Percentiles rank a stretch among this genome's conserved stretches.
Conservation (phyloP, 768 basidiomycete genomes). For the Tubosaeta brunneosetosa region DNA sequence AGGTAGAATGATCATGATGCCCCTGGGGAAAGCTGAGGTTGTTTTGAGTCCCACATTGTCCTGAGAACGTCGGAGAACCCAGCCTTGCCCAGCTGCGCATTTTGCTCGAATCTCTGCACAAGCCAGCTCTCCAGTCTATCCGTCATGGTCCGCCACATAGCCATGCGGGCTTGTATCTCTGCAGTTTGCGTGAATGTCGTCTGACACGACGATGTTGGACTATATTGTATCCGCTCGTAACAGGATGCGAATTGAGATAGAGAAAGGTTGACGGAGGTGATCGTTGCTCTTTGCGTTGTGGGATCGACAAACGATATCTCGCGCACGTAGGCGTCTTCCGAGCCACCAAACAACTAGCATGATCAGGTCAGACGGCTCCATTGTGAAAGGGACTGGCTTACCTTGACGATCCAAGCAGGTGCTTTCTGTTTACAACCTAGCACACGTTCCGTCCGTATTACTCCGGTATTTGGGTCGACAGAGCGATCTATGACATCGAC, state of each 20-base stretch:
- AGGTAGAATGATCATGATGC: conserved; percentile 22
- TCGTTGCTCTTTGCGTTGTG: conserved; percentile 68
- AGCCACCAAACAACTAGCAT: conserved; percentile 78
- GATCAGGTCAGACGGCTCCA: conserved; percentile 5
- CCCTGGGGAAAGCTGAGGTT: conserved; percentile 37
- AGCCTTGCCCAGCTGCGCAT: conserved; percentile 82
- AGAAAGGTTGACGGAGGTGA: conserved; percentile 90
- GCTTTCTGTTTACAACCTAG: conserved; percentile 90
- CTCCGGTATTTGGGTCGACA: conserved; percentile 76
- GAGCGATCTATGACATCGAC: conserved; percentile 84
- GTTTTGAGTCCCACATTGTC: conserved; percentile 70
- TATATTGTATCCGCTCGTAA: conserved; percentile 85
- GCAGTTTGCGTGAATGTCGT: conserved; percentile 89
- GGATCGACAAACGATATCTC: conserved; percentile 95
- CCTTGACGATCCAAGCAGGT: conserved; percentile 90
- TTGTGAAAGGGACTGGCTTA: conserved; percentile 34
- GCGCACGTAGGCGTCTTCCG: conserved; percentile 90
- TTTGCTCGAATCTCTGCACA: conserved; percentile 85
- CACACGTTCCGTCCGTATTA: conserved; percentile 88
- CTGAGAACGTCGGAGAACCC: conserved; percentile 88
- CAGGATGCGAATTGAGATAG: conserved; percentile 93
- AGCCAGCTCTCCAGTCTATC: conserved; percentile 84
- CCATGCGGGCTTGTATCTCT: conserved; percentile 79
- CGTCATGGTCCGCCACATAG: conserved; percentile 75
- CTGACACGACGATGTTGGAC: conserved; percentile 55